phyloP scores from a whole-genome alignment of 2,329 filamentous ascomycete species.

The Fusarium chuoi region DNA sequence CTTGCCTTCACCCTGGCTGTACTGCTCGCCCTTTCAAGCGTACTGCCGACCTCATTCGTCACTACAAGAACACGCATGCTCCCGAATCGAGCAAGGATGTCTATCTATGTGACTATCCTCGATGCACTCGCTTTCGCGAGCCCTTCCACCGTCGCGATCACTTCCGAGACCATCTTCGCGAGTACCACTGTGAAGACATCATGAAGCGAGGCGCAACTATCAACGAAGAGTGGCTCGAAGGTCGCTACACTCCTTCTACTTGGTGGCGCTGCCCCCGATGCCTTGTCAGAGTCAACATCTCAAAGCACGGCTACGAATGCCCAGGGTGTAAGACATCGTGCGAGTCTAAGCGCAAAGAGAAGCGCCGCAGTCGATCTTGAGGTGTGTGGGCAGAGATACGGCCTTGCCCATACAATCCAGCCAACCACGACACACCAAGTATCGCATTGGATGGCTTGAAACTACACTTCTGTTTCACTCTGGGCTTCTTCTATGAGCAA shows the following conservation, averaged over 20 bases:
- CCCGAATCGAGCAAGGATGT: constrained; percentile 53
- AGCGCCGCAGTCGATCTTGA: constrained; percentile 43
- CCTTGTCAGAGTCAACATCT: constrained; percentile 57
- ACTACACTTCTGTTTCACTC: constrained; percentile 9
- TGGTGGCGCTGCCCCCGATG: constrained; percentile 69
- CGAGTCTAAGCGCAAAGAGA: constrained; percentile 56
- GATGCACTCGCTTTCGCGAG: constrained; percentile 56
- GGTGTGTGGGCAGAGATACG: constrained; percentile 11
- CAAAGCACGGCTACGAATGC: constrained; percentile 57
- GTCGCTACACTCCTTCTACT: constrained; percentile 50
- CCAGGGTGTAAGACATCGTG: constrained; percentile 58
- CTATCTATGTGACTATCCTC: constrained; percentile 63
- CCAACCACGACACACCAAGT: constrained; percentile 24
- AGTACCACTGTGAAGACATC: constrained; percentile 66
- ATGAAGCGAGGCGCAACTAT: constrained; percentile 56
- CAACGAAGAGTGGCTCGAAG: constrained; percentile 53
- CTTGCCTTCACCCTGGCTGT: constrained; percentile 56
- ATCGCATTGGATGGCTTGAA: constrained; percentile 14
- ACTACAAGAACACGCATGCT: constrained; percentile 61
- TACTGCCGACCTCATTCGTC: constrained; percentile 65
- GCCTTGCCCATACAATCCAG: constrained; percentile 15
- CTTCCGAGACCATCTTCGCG: constrained; percentile 66
- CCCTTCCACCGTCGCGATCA: constrained; percentile 67
- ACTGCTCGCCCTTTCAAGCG: constrained; percentile 59
- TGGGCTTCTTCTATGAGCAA: neutral